phyloP scores from a whole-genome alignment of 441 rosid species.

The Erodium trifolium region DNA sequence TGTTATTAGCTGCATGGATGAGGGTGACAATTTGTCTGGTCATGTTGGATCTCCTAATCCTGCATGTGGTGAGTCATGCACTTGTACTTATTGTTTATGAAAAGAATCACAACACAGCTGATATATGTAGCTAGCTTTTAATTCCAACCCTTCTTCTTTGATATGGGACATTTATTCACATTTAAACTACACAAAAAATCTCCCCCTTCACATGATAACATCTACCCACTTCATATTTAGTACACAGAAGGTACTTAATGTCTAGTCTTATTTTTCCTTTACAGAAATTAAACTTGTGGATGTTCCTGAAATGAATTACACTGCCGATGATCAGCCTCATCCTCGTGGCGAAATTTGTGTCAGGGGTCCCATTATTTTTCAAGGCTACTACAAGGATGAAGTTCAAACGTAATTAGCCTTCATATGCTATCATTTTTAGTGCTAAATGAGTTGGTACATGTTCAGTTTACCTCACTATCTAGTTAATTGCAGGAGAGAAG shows the following conservation, averaged over 20 bases:
- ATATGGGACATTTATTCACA: no score
- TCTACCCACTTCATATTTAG: no score
- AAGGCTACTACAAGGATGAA: conserved; percentile 90
- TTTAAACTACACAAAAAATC: no score
- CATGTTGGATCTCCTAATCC: conserved; percentile 98
- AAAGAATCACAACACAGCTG: neutral
- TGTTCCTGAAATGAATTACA: conserved; percentile 95
- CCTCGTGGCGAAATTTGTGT: conserved; percentile 97
- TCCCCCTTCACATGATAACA: no score
- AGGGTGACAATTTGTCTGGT: conserved; percentile 63
- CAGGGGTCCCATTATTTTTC: conserved; percentile 80
- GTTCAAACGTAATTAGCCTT: conserved; percentile 57
- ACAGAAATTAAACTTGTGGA: conserved; percentile 94
- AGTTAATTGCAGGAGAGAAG: conserved; percentile 69
- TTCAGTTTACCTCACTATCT: conserved; percentile 7
- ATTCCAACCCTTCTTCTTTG: no score
- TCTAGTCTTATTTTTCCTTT: conserved; percentile 19
- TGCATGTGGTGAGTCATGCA: conserved; percentile 64
- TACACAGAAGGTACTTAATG: neutral
- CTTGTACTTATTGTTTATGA: neutral
- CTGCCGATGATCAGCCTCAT: conserved; percentile 74
- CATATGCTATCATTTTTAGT: conserved; percentile 12
- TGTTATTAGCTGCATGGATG: conserved; percentile 60
- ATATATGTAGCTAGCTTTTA: no score
- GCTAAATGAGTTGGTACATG: conserved; percentile 8